Evolutionary conservation across 176 grass and related monocot genomes (phyloP), one percentile per base, ranked within the genome.

Genomic region (Cenchrus fungigraminus): DNA sequence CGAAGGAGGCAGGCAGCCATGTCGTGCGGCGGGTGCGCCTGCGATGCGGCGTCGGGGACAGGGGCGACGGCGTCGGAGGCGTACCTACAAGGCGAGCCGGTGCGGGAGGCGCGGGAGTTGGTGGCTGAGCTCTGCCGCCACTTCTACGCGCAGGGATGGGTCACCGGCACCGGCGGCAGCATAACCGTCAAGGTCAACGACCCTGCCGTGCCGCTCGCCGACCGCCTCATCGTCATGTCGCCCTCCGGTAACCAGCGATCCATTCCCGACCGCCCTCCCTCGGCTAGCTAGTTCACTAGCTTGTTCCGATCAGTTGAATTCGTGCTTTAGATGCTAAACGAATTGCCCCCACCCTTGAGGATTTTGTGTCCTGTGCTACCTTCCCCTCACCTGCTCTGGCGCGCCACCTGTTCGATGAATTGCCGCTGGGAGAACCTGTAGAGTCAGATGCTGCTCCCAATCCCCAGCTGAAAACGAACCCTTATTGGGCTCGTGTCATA

Each of bases 181-280:
- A 92, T 98, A 85, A 93, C 95, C 80, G 84, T 95, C 83, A 95
- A 95, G 86, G 93, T 88, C 84, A 94, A 98, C 78, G 96, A 95
- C 71, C 89, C 81, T 25, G 80, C 85, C 16, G 61, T 93, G 54
- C 83, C 87, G 25, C 94, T 94, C 51, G 42, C 89, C 22, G 34
- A 95, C 1, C 97, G 93, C 64, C 88, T 98, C 78, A 95, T 98
- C 91, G 79, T 93, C 87, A 93, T 93, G 93, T 88, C 93, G 10
- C 89, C 95, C 42, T 98, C 92, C n/a, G 95, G 95, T 98, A 87
- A 47, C 59, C 31, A 20, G 0, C 15, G 12, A 62, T 73, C 42
- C 49, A 49, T 4, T 65, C 34, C 53, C 15, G 53, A 17, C 15
- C 15, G 53, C 53, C 53, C 53, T 55, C 42, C 53, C 15, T 55